Evolutionary conservation across 2,329 filamentous ascomycete species (phyloP).

Genomic region (Mycosphaerella arachidis): DNA sequence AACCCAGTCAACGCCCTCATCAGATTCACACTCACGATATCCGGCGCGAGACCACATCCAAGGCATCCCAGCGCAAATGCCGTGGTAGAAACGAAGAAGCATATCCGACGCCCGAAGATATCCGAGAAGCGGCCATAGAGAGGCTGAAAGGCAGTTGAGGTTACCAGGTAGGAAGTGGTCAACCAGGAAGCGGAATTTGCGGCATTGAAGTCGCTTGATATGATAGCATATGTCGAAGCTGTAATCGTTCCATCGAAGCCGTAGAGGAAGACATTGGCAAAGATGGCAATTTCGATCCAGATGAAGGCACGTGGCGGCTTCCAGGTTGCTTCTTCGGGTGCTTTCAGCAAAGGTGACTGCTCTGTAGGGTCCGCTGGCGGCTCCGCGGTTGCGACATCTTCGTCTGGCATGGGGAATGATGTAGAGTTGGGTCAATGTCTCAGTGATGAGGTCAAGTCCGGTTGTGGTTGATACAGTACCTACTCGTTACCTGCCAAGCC

Average conservation of each 20-base stretch:
- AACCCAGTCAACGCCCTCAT: conserved; percentile 31
- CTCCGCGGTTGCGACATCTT: background rate
- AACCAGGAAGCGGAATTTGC: conserved; percentile 40
- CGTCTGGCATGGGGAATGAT: background rate
- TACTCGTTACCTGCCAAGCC: background rate
- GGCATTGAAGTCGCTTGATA: conserved; percentile 43
- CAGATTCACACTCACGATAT: conserved; percentile 25
- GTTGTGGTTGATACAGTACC: background rate
- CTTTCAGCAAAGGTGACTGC: conserved; percentile 15
- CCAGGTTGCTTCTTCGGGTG: conserved; percentile 20
- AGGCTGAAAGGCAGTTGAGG: conserved; percentile 60
- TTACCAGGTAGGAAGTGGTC: conserved; percentile 51
- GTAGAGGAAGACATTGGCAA: conserved; percentile 22
- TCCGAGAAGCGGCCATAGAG: conserved; percentile 51
- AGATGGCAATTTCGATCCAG: conserved; percentile 21
- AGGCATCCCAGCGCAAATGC: conserved; percentile 31
- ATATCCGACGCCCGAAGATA: conserved; percentile 46
- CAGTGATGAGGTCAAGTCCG: background rate
- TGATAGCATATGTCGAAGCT: conserved; percentile 18
- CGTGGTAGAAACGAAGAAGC: conserved; percentile 32
- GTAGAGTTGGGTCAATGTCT: background rate
- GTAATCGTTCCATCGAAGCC: conserved; percentile 21
- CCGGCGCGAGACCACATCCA: conserved; percentile 29
- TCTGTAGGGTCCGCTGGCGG: background rate
- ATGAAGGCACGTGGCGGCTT: conserved; percentile 18